phyloP scores from a whole-genome alignment of 768 basidiomycete genomes.

The Pleurotus djamor region DNA sequence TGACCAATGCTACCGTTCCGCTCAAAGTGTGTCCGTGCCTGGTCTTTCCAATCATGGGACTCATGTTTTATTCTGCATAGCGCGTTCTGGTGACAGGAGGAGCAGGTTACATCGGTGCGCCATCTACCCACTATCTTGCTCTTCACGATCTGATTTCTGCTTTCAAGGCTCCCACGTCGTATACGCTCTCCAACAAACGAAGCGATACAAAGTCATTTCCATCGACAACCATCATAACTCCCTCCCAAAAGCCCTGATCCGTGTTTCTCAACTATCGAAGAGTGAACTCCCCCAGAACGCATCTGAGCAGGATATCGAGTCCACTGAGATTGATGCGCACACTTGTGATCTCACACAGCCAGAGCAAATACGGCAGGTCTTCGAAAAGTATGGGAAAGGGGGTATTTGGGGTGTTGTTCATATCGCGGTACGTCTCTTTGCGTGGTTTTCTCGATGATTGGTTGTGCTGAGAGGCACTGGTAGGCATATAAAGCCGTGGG shows the following conservation, averaged over 20 bases:
- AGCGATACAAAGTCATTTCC: conserved; percentile 89
- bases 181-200: conserved; percentile 79
- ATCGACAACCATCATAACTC: conserved; percentile 98
- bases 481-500: conserved; percentile 98
- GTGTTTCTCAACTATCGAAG: conserved; percentile 79
- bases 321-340: conserved; percentile 68
- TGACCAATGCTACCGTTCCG: conserved; percentile 19
- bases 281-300: conserved; percentile 67
- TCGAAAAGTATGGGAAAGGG: conserved; percentile 81
- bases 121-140: neutral
- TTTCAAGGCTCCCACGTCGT: conserved; percentile 88
- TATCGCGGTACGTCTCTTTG: conserved; percentile 68
- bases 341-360: conserved; percentile 73
- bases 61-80: conserved; percentile 26
- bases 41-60: neutral
- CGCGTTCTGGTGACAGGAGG: conserved; percentile 75
- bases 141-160: conserved; percentile 1
- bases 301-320: conserved; percentile 66
- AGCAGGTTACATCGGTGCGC: conserved; percentile 84
- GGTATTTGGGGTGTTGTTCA: conserved; percentile 98
- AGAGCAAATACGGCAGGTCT: conserved; percentile 73
- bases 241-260: conserved; percentile 66
- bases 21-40: conserved; percentile 42
- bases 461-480: neutral
- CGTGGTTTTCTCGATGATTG: neutral